Percentiles rank a stretch among this genome's conserved stretches.
Evolutionary conservation across 1,284 basidiomycete genomes (phyloP).

Genomic region (Schizophyllum commune): DNA sequence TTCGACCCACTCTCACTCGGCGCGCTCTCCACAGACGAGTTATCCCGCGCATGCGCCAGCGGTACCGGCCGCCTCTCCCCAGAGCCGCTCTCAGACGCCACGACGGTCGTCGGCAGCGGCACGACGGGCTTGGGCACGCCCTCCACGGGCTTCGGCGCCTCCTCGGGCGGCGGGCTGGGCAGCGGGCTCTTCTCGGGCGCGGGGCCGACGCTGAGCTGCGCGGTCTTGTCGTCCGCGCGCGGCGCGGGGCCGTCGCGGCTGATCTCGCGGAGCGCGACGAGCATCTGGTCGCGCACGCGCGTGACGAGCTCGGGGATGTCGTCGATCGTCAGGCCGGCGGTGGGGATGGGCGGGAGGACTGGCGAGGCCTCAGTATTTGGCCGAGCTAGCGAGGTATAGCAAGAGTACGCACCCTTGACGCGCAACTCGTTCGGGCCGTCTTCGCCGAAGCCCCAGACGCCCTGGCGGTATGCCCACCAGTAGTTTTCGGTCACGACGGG

Average conservation of each 20-base stretch:
- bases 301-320: conserved; percentile 60
- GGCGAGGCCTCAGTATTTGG: conserved; percentile 6
- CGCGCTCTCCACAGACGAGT: conserved; percentile 11
- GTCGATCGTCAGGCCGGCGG: conserved; percentile 53
- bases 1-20: conserved; percentile 55
- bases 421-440: conserved; percentile 35
- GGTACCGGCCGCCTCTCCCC: background rate
- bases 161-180: conserved; percentile 4
- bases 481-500: conserved; percentile 96
- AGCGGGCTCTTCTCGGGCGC: background rate
- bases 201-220: background rate
- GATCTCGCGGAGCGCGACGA: conserved; percentile 59
- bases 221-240: conserved; percentile 9
- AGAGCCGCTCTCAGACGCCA: background rate
- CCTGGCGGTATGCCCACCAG: conserved; percentile 75
- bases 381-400: background rate
- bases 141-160: conserved; percentile 3
- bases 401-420: conserved; percentile 62
- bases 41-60: conserved; percentile 6
- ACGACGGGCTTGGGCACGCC: conserved; percentile 4
- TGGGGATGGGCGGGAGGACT: conserved; percentile 78
- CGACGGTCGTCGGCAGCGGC: conserved; percentile 9
- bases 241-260: conserved; percentile 37
- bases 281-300: conserved; percentile 67
- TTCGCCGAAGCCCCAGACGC: conserved; percentile 71